Percentiles rank a stretch among this genome's conserved stretches.
Conservation (phyloP, 1,139 yeast genomes). For the Debaryomyces subglobosus region DNA sequence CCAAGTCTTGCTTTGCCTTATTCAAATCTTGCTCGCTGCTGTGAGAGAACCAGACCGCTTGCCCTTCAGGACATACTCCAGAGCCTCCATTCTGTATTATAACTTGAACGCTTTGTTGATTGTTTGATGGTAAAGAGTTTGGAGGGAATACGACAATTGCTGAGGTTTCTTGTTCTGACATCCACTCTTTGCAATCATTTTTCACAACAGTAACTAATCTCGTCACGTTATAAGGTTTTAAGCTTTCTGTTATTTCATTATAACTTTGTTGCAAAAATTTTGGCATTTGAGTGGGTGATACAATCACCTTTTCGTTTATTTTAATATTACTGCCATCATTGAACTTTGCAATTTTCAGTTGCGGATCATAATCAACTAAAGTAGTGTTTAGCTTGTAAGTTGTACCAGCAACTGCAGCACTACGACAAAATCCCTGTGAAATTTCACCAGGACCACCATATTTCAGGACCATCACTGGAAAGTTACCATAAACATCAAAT, state of each 20-base stretch:
- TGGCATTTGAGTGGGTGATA: slow-evolving; percentile 74
- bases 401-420: slow-evolving; percentile 98
- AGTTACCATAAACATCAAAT: slow-evolving; percentile 91
- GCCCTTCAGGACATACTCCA: slow-evolving; percentile 88
- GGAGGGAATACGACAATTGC: slow-evolving; percentile 96
- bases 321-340: slow-evolving; percentile 76
- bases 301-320: slow-evolving; percentile 75
- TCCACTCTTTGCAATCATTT: slow-evolving; percentile 90
- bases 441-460: slow-evolving; percentile 97
- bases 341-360: slow-evolving; percentile 66
- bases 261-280: slow-evolving; percentile 41
- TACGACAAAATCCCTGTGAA: slow-evolving; percentile 94
- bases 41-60: slow-evolving; percentile 87
- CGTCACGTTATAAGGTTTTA: slow-evolving; percentile 55
- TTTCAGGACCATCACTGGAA: slow-evolving; percentile 89
- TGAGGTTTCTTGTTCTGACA: slow-evolving; percentile 78
- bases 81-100: slow-evolving; percentile 86
- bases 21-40: slow-evolving; percentile 69
- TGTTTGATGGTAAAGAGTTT: slow-evolving; percentile 66
- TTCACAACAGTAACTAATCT: slow-evolving; percentile 82
- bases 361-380: slow-evolving; percentile 65
- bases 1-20: slow-evolving; percentile 75
- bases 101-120: slow-evolving; percentile 78
- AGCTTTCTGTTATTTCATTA: slow-evolving; percentile 39
- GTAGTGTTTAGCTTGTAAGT: slow-evolving; percentile 81